A percentile compares a stretch with the other conserved stretches of the same genome.
phyloP scores from a whole-genome alignment of 2,329 filamentous ascomycete genomes.

The Talaromyces sp. region DNA sequence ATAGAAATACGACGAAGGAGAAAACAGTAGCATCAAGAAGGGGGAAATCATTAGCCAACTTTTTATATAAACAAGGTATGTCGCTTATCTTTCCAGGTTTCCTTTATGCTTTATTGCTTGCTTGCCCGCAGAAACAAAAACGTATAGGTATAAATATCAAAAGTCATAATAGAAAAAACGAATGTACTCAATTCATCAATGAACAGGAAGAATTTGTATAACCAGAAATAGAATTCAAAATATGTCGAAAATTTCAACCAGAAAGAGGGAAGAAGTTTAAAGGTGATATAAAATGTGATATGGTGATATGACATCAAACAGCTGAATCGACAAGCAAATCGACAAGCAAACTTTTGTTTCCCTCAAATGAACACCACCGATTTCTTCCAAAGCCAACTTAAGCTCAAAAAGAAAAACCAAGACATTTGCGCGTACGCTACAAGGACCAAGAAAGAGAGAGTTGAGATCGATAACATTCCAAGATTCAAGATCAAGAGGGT shows the following conservation, averaged over 20 bases:
- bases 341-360: conserved; percentile 7
- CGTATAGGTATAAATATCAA: background rate
- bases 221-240: background rate
- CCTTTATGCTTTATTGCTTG: background rate
- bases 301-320: background rate
- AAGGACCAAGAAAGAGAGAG: conserved; percentile 24
- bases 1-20: background rate
- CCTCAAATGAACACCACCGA: conserved; percentile 10
- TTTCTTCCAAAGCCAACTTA: background rate
- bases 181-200: background rate
- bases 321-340: background rate
- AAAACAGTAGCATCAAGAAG: no score
- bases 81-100: background rate
- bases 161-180: background rate
- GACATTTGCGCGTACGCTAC: conserved; percentile 33
- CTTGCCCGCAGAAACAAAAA: background rate
- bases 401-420: conserved; percentile 23
- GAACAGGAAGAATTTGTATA: background rate
- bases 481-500: conserved; percentile 32
- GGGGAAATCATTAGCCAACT: background rate
- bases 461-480: conserved; percentile 23
- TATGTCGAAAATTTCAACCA: background rate
- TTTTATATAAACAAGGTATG: background rate
- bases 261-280: background rate
- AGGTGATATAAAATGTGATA: background rate